Percentiles rank a stretch among this genome's conserved stretches.
Conservation (phyloP, 192 early-diverging fungal genomes). For the Lobosporangium transversale region DNA sequence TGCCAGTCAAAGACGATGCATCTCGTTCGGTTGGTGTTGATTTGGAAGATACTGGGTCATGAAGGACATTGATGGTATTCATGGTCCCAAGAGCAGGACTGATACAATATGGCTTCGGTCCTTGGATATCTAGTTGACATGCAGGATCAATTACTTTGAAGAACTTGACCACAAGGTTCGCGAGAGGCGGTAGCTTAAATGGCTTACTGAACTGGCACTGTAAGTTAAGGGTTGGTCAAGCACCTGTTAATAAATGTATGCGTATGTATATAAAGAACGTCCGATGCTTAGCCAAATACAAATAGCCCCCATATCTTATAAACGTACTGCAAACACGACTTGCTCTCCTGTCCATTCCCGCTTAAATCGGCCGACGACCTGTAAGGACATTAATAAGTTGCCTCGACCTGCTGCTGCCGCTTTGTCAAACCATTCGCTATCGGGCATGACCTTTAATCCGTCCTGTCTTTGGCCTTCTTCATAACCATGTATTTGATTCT, state of each 20-base stretch:
- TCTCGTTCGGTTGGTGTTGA: neutral
- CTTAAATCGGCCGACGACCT: constrained; percentile 33
- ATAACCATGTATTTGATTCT: constrained; percentile 24
- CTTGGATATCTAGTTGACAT: constrained; percentile 18
- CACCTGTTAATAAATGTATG: no score
- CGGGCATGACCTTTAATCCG: neutral
- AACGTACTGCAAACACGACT: constrained; percentile 19
- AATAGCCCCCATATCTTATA: no score
- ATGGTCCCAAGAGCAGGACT: constrained; percentile 16
- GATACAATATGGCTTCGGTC: constrained; percentile 13
- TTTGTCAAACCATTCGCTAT: constrained; percentile 36
- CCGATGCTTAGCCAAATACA: no score
- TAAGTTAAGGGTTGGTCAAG: neutral
- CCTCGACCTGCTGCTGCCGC: constrained; percentile 4
- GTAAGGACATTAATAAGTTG: constrained; percentile 3
- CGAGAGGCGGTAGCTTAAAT: constrained; percentile 14
- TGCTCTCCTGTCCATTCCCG: constrained; percentile 40
- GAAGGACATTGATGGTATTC: constrained; percentile 20
- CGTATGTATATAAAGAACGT: no score
- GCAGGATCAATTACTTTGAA: constrained; percentile 22
- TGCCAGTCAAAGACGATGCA: neutral
- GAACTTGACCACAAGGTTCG: constrained; percentile 22
- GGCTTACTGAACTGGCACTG: constrained; percentile 22
- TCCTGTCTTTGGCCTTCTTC: constrained; percentile 29
- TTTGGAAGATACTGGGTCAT: neutral